Base-by-base conservation (phyloP, 257 asterid genomes). In the Coffea canephora region DNA sequence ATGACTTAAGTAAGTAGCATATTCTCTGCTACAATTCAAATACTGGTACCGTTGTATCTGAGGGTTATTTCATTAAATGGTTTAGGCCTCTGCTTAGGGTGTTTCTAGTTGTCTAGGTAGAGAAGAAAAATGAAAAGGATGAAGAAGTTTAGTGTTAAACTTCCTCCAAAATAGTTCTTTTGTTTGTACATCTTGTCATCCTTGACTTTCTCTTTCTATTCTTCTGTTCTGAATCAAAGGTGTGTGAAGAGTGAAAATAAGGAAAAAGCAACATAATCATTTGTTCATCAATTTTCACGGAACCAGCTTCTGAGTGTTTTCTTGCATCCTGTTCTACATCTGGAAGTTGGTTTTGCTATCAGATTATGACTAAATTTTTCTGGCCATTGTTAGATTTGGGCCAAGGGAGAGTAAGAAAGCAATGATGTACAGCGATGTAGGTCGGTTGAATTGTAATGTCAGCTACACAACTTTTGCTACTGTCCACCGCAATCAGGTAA, bases 361-460 rank as follows among this genome's bases (percentile, higher is more conserved):
- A 45, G 5, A 34, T 43, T 19, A 55, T 68, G 34, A 49, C 68
- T 49, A 49, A 57, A 36, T 76, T 48, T 46, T 79, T 57, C 31
- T 74, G 74, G 82, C 77, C 81, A 36, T 61, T 45, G 79, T 72
- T 84, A 95, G 98, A 79, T 96, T 91, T 82, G 97, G 97, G 74
- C 98, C 98, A 50, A 90, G 98, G 81, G 98, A 93, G 83, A 96
- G 98, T 86, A 96, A 96, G 89, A 96, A 96, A 87, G 99, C 99
- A 80, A 93, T 94, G 98, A 80, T 86, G 92, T 96, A 96, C 84
- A 92, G 96, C 82, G 94, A 89, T 83, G 87, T 85, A 4, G 99
- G 99, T 71, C 89, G 99, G 77, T 83, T 95, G 83, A 95, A 95
- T 84, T 96, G 98, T 88, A 89, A 90, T 78, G 90, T 96, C 84